Conservation (phyloP, 2,329 filamentous ascomycete species). For the Paracorniculantispora psalliotae region DNA sequence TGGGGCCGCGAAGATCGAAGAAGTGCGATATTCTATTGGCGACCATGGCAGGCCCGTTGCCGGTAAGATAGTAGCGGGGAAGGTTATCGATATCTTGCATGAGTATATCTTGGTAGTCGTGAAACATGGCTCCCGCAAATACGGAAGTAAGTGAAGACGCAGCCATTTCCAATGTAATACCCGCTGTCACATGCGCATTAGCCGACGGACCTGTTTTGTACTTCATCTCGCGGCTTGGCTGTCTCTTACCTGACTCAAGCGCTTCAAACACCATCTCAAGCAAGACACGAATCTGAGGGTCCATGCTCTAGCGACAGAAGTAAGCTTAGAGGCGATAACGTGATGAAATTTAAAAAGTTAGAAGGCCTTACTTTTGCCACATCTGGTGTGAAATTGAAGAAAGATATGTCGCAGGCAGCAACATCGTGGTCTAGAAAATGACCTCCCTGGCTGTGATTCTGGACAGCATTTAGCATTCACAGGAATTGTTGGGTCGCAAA, state of each 20-base stretch:
- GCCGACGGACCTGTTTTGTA: not conserved
- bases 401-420: not conserved
- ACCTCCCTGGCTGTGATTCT: not conserved
- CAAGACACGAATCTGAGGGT: not conserved
- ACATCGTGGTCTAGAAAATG: not conserved
- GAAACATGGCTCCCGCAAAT: not conserved
- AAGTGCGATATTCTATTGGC: constrained; percentile 49
- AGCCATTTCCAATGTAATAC: not conserved
- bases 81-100: not conserved
- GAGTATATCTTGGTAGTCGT: not conserved
- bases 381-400: not conserved
- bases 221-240: not conserved
- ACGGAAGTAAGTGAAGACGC: not conserved
- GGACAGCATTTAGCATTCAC: too few species aligned
- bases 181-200: not conserved
- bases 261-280: not conserved
- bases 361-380: not conserved
- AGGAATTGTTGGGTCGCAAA: not conserved
- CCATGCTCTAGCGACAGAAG: not conserved
- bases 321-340: not conserved
- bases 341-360: not conserved
- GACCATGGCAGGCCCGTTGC: constrained; percentile 35
- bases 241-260: not conserved
- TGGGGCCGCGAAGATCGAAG: constrained; percentile 48
- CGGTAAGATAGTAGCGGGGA: not conserved